Conservation (phyloP, 2,329 filamentous ascomycete genomes). For the Cladophialophora chaetospira region DNA sequence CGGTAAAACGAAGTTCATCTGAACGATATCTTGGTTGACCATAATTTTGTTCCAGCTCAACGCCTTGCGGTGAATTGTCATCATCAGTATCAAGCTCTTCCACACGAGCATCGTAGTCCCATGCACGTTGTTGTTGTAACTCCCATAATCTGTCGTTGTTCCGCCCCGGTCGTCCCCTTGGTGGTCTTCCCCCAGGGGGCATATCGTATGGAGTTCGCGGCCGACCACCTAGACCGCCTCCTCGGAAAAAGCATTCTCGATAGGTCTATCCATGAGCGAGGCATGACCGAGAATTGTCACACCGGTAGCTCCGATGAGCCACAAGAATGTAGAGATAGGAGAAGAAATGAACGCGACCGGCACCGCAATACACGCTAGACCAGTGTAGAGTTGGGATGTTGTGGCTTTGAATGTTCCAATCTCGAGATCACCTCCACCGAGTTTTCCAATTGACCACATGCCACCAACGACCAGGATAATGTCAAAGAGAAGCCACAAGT, state of each 20-base stretch:
- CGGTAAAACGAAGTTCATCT: constrained; percentile 64
- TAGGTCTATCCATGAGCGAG: constrained; percentile 94
- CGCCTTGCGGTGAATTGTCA: constrained; percentile 59
- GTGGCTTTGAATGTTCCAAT: constrained; percentile 80
- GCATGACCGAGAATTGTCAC: constrained; percentile 95
- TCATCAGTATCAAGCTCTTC: constrained; percentile 45
- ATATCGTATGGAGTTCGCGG: constrained; percentile 92
- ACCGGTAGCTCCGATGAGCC: constrained; percentile 93
- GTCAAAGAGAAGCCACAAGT: constrained; percentile 83
- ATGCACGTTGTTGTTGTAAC: constrained; percentile 46
- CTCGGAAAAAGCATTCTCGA: constrained; percentile 99
- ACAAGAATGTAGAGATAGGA: constrained; percentile 81
- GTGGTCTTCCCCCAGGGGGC: constrained; percentile 98
- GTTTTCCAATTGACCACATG: constrained; percentile 88
- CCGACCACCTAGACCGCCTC: constrained; percentile 99
- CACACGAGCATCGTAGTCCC: constrained; percentile 48
- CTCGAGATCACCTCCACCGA: constrained; percentile 85
- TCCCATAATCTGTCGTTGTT: constrained; percentile 58
- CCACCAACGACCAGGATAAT: constrained; percentile 84
- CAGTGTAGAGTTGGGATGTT: constrained; percentile 91
- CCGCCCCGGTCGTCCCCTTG: constrained; percentile 74
- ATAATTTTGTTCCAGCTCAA: constrained; percentile 52
- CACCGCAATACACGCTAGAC: constrained; percentile 77
- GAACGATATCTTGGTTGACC: constrained; percentile 54
- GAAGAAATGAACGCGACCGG: constrained; percentile 84